These are phyloP conservation scores for Geotrichum aggregatum DNA, from an alignment of 1,139 yeast species.

Conservation along the genomic window DNA sequence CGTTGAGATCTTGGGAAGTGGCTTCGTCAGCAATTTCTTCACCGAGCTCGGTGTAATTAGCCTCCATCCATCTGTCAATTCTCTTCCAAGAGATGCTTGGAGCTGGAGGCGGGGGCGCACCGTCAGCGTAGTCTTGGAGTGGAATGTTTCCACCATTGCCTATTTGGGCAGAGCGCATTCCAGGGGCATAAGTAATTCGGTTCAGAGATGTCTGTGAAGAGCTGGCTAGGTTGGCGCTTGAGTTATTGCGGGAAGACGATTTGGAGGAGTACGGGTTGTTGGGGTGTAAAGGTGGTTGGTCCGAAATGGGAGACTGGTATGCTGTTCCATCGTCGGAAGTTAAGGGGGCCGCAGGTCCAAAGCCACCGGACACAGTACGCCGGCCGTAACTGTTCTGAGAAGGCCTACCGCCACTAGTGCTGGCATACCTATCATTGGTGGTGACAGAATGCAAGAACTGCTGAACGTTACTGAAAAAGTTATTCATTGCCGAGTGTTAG, in stretches of 20 bases:
- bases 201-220: conserved; percentile 34
- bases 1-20: conserved; percentile 70
- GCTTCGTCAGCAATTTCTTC: conserved; percentile 70
- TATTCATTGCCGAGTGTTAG: conserved; percentile 30
- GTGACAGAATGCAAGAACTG: conserved; percentile 59
- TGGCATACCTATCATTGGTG: conserved; percentile 62
- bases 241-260: conserved; percentile 24
- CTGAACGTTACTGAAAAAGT: conserved; percentile 37
- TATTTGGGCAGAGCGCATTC: conserved; percentile 38
- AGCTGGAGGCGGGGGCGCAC: conserved; percentile 67
- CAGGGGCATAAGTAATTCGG: conserved; percentile 37
- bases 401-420: conserved; percentile 26
- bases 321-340: conserved; percentile 19
- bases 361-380: conserved; percentile 22
- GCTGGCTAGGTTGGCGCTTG: conserved; percentile 22
- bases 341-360: conserved; percentile 22
- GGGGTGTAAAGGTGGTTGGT: background rate
- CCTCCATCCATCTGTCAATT: conserved; percentile 68
- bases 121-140: conserved; percentile 46
- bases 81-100: conserved; percentile 69
- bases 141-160: conserved; percentile 43
- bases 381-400: conserved; percentile 13
- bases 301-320: conserved; percentile 12
- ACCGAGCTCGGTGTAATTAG: conserved; percentile 72
- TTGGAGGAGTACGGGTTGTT: conserved; percentile 21